Evolutionary conservation across 352 stramenopile genomes (phyloP).

Genomic region (Saprolegnia diclina): DNA sequence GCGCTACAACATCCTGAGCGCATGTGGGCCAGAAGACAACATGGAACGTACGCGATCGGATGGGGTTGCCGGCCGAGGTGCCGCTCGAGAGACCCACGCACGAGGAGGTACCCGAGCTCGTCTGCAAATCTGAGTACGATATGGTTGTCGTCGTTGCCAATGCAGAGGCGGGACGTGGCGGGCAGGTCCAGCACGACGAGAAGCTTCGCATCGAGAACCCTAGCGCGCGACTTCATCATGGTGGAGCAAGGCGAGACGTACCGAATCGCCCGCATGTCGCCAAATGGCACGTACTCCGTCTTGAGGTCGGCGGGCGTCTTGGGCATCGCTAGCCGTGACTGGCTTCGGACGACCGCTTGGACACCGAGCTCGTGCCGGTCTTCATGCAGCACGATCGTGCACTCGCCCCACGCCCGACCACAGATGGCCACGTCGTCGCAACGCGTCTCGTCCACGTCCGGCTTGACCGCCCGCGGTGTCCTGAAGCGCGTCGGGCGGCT

Average conservation of each 20-base stretch:
- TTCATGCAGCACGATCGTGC: neutral
- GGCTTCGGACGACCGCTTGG: neutral
- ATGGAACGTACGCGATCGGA: too few species aligned
- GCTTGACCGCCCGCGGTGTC: neutral
- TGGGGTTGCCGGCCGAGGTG: too few species aligned
- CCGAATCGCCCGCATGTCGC: constrained; percentile 5
- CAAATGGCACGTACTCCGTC: constrained; percentile 7
- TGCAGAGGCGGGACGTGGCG: neutral
- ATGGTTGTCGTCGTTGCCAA: neutral
- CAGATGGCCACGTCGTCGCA: constrained; percentile 5
- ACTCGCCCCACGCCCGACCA: neutral
- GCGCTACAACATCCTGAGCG: too few species aligned
- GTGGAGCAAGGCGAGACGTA: neutral
- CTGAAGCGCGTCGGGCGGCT: neutral
- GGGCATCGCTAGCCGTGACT: neutral
- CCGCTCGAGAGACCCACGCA: too few species aligned
- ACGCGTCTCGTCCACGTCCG: neutral
- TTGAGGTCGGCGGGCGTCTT: constrained; percentile 9
- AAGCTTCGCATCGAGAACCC: too few species aligned
- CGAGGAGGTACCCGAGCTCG: neutral
- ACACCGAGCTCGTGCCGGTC: constrained; percentile 15
- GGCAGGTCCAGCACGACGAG: neutral
- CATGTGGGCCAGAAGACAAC: too few species aligned
- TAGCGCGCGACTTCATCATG: too few species aligned
- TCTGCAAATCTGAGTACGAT: neutral